A percentile compares a stretch with the other conserved stretches of the same genome.
Evolutionary conservation across 345 rosid species (phyloP).

Genomic region (Lumnitzera littorea): DNA sequence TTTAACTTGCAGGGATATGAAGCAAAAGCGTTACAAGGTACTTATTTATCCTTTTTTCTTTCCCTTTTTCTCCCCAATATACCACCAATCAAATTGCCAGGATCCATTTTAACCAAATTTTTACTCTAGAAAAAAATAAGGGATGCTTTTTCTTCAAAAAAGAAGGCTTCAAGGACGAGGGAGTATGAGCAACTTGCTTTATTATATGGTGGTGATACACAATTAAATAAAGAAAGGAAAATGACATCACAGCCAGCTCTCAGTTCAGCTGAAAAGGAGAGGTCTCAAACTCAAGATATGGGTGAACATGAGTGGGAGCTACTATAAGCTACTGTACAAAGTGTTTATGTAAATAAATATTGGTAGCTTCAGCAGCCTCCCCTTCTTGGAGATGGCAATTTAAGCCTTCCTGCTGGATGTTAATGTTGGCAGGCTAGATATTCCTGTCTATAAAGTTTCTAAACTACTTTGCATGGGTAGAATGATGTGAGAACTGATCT

Average conservation of each 20-base stretch:
- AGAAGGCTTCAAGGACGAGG: constrained; percentile 44
- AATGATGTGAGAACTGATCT: not conserved
- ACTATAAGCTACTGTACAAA: constrained; percentile 21
- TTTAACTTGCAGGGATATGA: constrained; percentile 23
- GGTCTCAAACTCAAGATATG: constrained; percentile 14
- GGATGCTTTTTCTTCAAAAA: constrained; percentile 51
- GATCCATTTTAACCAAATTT: not conserved
- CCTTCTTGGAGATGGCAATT: constrained; percentile 8
- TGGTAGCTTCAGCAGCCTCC: constrained; percentile 10
- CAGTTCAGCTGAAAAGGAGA: constrained; percentile 12
- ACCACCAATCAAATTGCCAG: not conserved
- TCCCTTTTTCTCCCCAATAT: not conserved
- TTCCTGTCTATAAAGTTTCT: not conserved
- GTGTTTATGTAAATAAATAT: constrained; percentile 12
- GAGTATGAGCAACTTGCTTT: constrained; percentile 62
- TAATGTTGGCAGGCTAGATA: constrained; percentile 9
- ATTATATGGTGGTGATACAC: constrained; percentile 14
- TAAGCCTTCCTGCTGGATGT: constrained; percentile 7
- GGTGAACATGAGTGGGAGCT: constrained; percentile 84
- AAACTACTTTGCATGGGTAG: not conserved
- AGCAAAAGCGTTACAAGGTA: constrained; percentile 61
- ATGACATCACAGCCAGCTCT: constrained; percentile 18
- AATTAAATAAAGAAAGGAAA: constrained; percentile 13
- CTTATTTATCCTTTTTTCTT: not conserved
- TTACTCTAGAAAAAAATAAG: constrained; percentile 41